A percentile compares a stretch with the other conserved stretches of the same genome.
Evolutionary conservation across 441 rosid species (phyloP).

Genomic region (Adansonia gregorii): DNA sequence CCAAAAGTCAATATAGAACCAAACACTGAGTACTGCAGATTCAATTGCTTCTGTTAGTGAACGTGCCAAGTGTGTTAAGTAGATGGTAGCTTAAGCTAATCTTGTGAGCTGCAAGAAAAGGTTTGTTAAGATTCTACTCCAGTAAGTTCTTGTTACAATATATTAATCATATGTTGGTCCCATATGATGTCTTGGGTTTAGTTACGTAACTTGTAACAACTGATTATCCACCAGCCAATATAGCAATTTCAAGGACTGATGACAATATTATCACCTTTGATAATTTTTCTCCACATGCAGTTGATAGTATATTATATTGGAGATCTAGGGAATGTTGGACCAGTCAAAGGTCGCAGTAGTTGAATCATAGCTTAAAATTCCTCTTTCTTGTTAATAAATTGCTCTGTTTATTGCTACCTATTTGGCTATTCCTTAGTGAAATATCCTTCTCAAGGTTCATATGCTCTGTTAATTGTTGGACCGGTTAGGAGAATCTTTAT

Average conservation of each 20-base stretch:
- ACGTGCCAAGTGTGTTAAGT: background rate
- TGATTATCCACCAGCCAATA: background rate
- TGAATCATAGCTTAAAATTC: background rate
- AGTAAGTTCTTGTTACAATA: background rate
- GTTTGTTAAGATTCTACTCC: background rate
- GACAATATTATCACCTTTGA: no score
- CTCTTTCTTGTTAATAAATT: background rate
- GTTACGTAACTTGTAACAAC: background rate
- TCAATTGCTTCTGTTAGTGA: slow-evolving; percentile 5
- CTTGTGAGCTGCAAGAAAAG: background rate
- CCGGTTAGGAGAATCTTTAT: background rate
- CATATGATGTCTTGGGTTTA: background rate
- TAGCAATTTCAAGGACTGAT: background rate
- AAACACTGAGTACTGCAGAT: slow-evolving; percentile 73
- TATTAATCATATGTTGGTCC: background rate
- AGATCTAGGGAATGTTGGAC: background rate
- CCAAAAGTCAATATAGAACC: slow-evolving; percentile 92
- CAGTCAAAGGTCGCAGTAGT: background rate
- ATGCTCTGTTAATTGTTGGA: background rate
- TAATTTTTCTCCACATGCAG: no score
- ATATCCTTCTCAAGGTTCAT: background rate
- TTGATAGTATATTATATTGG: background rate
- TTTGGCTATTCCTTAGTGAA: no score
- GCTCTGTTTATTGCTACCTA: background rate
- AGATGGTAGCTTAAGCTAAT: background rate